Evolutionary conservation across 2,329 filamentous ascomycete genomes (phyloP).

Genomic region (Pyrenochaeta sp.): DNA sequence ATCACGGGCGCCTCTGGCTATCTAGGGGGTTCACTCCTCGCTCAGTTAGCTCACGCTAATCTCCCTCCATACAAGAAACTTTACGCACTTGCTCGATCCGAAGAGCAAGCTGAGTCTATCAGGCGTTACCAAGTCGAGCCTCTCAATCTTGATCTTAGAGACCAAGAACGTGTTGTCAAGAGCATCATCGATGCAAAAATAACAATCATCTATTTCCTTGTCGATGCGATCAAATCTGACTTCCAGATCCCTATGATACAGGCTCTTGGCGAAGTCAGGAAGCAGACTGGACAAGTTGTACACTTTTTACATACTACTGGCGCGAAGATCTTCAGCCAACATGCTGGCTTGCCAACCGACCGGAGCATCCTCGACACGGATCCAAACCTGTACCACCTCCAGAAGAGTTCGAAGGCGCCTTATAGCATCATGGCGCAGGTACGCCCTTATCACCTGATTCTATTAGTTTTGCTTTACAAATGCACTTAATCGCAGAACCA

Average conservation of each 20-base stretch:
- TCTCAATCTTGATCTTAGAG: constrained; percentile 51
- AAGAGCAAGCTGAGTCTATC: constrained; percentile 57
- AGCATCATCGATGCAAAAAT: constrained; percentile 56
- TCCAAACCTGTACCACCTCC: constrained; percentile 53
- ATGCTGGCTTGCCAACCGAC: constrained; percentile 56
- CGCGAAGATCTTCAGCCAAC: constrained; percentile 62
- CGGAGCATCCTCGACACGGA: constrained; percentile 56
- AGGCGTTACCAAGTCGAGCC: constrained; percentile 55
- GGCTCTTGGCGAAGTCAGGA: constrained; percentile 57
- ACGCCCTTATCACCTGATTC: not conserved
- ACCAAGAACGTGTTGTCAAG: constrained; percentile 47
- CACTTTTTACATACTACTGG: constrained; percentile 63
- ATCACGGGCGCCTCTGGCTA: constrained; percentile 64
- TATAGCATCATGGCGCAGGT: constrained; percentile 3
- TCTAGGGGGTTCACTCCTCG: constrained; percentile 61
- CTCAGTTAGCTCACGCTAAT: constrained; percentile 45
- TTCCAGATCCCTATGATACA: constrained; percentile 54
- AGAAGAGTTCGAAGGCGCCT: constrained; percentile 42
- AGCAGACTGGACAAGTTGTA: constrained; percentile 51
- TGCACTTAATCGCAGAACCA: not conserved
- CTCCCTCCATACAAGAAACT: constrained; percentile 56
- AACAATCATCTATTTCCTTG: constrained; percentile 59
- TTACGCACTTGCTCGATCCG: constrained; percentile 59
- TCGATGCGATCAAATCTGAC: constrained; percentile 50
- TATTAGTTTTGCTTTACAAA: not conserved